These are phyloP conservation scores for Lodderomyces orthopsilosis DNA, from an alignment of 1,139 yeast species.

Conservation along the genomic window DNA sequence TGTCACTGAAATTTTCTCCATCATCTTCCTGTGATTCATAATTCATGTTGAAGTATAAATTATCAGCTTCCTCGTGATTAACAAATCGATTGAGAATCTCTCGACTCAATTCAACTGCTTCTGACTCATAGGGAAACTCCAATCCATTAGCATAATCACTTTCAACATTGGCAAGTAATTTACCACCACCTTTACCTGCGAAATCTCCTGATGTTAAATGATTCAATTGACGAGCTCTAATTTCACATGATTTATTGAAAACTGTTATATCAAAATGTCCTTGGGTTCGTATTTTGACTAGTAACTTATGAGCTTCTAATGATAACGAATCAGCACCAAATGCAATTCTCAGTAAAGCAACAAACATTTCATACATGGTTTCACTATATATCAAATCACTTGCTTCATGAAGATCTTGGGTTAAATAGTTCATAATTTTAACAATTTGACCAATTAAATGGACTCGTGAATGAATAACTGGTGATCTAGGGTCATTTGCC, in stretches of 20 bases:
- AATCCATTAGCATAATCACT: constrained; percentile 53
- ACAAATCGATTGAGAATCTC: constrained; percentile 67
- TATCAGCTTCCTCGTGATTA: constrained; percentile 79
- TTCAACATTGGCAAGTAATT: constrained; percentile 31
- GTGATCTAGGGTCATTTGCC: constrained; percentile 47
- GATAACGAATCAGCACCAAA: constrained; percentile 47
- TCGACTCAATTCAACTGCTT: constrained; percentile 66
- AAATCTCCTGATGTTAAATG: constrained; percentile 22
- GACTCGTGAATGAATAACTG: constrained; percentile 37
- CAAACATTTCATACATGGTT: constrained; percentile 47
- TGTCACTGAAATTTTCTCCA: constrained; percentile 2
- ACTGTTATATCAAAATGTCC: constrained; percentile 23
- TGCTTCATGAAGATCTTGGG: constrained; percentile 27
- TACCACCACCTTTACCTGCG: constrained; percentile 6
- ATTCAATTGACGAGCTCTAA: constrained; percentile 37
- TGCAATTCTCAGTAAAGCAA: constrained; percentile 55
- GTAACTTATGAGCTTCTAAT: constrained; percentile 32
- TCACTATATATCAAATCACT: constrained; percentile 39
- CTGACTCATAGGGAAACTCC: constrained; percentile 61
- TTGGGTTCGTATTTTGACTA: constrained; percentile 26
- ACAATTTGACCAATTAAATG: constrained; percentile 41
- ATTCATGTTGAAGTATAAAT: constrained; percentile 64
- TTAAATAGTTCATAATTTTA: constrained; percentile 32
- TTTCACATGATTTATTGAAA: constrained; percentile 44
- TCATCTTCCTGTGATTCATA: constrained; percentile 23